Base-by-base conservation (phyloP, 2,329 filamentous ascomycete species). In the Magnaporthiopsis rhizophila region DNA sequence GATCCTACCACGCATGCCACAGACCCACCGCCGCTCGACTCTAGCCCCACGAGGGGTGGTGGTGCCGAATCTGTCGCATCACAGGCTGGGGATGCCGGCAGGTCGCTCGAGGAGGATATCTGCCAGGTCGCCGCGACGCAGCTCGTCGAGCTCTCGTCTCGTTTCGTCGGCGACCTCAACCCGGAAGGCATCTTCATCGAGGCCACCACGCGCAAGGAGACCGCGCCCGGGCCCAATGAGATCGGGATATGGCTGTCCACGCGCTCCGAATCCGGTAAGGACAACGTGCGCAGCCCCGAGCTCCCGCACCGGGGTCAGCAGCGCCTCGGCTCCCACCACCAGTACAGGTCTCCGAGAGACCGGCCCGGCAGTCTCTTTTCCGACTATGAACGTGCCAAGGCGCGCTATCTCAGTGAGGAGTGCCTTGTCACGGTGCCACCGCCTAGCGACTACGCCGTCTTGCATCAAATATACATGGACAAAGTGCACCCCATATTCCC, bases 171-270 rank as follows among this genome's bases (percentile, higher is more conserved):
- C 24, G 84, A 86, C 68, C 69, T 86, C 34, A 87, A 85, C 67
- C 85, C 84, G 2, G 84, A 86, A 70, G 81, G 81, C 65, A 82
- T 86, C 71, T 84, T 87, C 64, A 77, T 84, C 68, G 82, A 85
- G 67, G 83, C 81, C 1, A 82, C 81, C 2, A 77, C 75, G 64
- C 74, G 73, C 30, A 68, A 68, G 34, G 74, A 74, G 30, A 21
- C 72, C 72, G 13, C 79, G 81, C 0, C 67, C 8, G 67, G 68
- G 59, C 80, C 80, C 38, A 81, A 81, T 61, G 83, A 83, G 57
- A 77, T 86, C 1, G 84, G 84, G 8, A 79, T 86, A 24, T 86
- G 83, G 82, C 76, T 69, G 32, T 66, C 67, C 21, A 63, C 66
- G 3, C n/a, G 63, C 36, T 34, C 64, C 59, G 26, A 62, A 11